Conservation (phyloP, 768 basidiomycete species). For the Melanogaster broomeanus region DNA sequence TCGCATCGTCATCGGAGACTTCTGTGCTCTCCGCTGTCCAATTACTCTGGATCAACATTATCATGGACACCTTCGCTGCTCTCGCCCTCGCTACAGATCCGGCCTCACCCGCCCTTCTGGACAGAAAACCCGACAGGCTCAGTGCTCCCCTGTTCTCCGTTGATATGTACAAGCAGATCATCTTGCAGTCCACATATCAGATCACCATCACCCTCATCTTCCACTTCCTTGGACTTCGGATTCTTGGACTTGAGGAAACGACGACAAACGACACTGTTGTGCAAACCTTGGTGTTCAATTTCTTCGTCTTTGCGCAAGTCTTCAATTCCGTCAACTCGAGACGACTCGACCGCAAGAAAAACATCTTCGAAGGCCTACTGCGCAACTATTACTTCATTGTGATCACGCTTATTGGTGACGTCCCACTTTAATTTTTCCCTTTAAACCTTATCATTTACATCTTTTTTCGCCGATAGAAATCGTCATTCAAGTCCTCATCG, state of each 20-base stretch:
- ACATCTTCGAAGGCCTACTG: conserved; percentile 83
- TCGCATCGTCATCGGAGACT: conserved; percentile 70
- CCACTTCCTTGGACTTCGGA: conserved; percentile 78
- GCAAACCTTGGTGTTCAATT: conserved; percentile 92
- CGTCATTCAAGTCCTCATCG: conserved; percentile 81
- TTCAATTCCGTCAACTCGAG: conserved; percentile 95
- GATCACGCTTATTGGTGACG: conserved; percentile 83
- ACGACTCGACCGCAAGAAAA: conserved; percentile 80
- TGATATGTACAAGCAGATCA: conserved; percentile 96
- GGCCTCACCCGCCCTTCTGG: conserved; percentile 74
- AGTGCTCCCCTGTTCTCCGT: conserved; percentile 86
- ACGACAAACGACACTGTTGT: conserved; percentile 46
- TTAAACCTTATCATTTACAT: conserved; percentile 5
- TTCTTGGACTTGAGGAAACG: conserved; percentile 58
- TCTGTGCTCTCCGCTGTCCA: conserved; percentile 97
- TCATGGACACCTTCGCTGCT: conserved; percentile 98
- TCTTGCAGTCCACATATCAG: conserved; percentile 88
- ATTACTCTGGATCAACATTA: conserved; percentile 98
- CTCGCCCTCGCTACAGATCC: conserved; percentile 97
- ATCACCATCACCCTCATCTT: conserved; percentile 81
- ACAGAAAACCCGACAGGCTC: conserved; percentile 91
- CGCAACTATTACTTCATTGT: conserved; percentile 82
- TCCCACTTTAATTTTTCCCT: background rate
- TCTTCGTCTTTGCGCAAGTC: conserved; percentile 98
- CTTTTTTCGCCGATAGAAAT: conserved; percentile 57